A percentile compares a stretch with the other conserved stretches of the same genome.
Conservation (phyloP, 2,329 filamentous ascomycete genomes). For the Penicillium hesseltinei region DNA sequence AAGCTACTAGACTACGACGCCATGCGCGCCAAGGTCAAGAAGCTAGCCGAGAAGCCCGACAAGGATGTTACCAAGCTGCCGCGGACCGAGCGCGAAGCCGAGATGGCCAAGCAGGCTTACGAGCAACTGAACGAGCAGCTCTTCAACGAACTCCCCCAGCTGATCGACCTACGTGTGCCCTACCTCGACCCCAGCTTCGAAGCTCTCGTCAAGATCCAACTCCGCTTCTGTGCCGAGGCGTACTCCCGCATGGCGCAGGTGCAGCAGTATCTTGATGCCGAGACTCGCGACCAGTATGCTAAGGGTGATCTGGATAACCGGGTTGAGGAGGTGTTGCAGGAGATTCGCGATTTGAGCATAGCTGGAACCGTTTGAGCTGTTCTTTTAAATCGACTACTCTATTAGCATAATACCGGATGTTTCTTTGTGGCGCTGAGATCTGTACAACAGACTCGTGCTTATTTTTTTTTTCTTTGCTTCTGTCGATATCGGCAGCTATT, state of each 20-base stretch:
- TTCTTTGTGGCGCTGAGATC: conserved; percentile 11
- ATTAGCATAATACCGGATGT: conserved; percentile 14
- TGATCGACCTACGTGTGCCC: conserved; percentile 94
- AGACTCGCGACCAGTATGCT: conserved; percentile 94
- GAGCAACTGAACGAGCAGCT: conserved; percentile 97
- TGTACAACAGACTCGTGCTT: not conserved
- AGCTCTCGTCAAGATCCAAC: conserved; percentile 96
- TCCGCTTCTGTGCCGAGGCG: conserved; percentile 95
- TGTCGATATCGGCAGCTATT: conserved; percentile 1
- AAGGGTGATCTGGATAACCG: conserved; percentile 85
- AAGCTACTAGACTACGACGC: conserved; percentile 98
- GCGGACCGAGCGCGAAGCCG: conserved; percentile 91
- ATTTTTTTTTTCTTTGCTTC: conserved; percentile 1
- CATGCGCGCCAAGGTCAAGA: conserved; percentile 93
- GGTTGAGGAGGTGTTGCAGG: conserved; percentile 93
- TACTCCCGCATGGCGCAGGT: conserved; percentile 99
- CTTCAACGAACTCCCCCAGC: conserved; percentile 84
- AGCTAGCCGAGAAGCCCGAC: conserved; percentile 95
- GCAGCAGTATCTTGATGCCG: conserved; percentile 94
- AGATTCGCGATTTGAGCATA: conserved; percentile 96
- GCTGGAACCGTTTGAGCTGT: conserved; percentile 60
- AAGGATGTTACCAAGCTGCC: conserved; percentile 97
- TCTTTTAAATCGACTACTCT: not conserved
- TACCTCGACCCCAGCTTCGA: conserved; percentile 97
- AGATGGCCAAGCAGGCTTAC: conserved; percentile 89